Conservation (phyloP, 2,329 filamentous ascomycete genomes). For the Capronia epimyces region DNA sequence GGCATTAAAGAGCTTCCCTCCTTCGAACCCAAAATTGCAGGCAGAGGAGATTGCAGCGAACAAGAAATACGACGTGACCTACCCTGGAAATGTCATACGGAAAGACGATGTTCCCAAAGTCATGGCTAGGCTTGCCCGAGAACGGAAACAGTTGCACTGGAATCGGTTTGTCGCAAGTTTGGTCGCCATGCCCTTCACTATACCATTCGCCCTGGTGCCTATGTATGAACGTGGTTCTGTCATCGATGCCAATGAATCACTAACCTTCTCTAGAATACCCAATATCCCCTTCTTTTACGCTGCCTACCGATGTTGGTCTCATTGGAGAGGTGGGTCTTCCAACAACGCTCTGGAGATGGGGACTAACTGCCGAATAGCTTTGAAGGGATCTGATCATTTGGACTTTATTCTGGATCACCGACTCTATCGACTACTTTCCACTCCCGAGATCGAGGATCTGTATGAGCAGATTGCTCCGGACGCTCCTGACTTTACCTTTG, state of each 20-base stretch:
- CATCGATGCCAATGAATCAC: neutral
- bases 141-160: constrained; percentile 72
- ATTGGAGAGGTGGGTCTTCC: constrained; percentile 61
- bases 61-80: constrained; percentile 67
- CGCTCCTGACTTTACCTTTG: constrained; percentile 32
- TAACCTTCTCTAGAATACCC: constrained; percentile 57
- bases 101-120: constrained; percentile 58
- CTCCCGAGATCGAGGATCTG: constrained; percentile 64
- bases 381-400: constrained; percentile 77
- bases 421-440: constrained; percentile 62
- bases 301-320: constrained; percentile 80
- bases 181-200: constrained; percentile 72
- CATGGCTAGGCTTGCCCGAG: constrained; percentile 67
- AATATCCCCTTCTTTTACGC: constrained; percentile 98
- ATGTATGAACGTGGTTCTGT: constrained; percentile 55
- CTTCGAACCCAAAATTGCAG: constrained; percentile 62
- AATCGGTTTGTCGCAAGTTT: constrained; percentile 75
- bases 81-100: constrained; percentile 65
- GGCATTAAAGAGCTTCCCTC: constrained; percentile 90
- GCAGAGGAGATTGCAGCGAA: constrained; percentile 58
- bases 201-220: constrained; percentile 77
- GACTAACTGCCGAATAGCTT: constrained; percentile 44
- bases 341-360: constrained; percentile 24
- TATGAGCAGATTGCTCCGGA: constrained; percentile 52
- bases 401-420: constrained; percentile 73